A percentile compares a stretch with the other conserved stretches of the same genome.
These are phyloP conservation scores for Barnettozyma sucrosica DNA, from an alignment of 805 yeast species.

Conservation along the genomic window DNA sequence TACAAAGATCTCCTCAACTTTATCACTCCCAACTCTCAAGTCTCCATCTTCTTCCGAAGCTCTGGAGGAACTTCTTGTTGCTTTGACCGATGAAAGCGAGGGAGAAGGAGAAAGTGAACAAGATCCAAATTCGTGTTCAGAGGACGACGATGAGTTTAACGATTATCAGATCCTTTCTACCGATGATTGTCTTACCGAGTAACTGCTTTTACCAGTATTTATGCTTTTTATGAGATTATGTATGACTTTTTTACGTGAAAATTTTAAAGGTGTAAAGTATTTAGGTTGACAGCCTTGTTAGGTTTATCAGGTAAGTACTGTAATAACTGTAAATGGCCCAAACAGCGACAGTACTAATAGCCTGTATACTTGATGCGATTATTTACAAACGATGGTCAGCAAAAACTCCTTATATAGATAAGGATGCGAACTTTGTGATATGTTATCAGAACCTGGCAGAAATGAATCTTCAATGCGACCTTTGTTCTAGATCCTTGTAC, in stretches of 20 bases:
- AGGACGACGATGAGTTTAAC: neutral
- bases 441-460: no score
- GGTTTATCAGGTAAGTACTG: no score
- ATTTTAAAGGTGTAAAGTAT: no score
- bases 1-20: neutral
- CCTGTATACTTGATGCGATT: no score
- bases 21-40: neutral
- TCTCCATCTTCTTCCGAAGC: neutral
- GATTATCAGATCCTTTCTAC: neutral
- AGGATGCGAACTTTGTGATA: no score
- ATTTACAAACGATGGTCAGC: no score
- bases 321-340: no score
- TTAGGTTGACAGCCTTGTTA: no score
- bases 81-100: neutral
- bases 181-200: neutral
- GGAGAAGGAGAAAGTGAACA: neutral
- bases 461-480: no score
- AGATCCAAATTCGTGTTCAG: neutral
- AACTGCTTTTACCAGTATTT: neutral
- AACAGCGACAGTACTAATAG: no score
- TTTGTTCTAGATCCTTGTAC: no score
- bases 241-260: neutral
- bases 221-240: neutral
- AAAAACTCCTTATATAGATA: no score
- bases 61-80: neutral